These are phyloP conservation scores for Malus domestica DNA, from an alignment of 306 rosid genomes.

Conservation along the genomic window DNA sequence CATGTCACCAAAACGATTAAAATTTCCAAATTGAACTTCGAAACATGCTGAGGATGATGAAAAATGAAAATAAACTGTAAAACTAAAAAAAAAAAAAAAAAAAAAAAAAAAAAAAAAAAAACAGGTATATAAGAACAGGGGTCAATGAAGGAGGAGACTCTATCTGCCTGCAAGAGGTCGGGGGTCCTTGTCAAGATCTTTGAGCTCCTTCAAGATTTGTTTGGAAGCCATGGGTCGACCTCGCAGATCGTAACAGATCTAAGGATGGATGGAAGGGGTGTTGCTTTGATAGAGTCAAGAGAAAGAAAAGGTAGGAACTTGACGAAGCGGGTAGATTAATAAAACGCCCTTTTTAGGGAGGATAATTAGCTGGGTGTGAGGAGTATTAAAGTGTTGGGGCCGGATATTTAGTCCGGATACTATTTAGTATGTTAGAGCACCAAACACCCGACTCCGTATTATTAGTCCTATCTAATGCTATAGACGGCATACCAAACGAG, in stretches of 20 bases:
- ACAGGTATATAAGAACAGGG: too few species aligned
- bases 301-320: background rate
- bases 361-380: too few species aligned
- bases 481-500: too few species aligned
- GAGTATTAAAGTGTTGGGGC: too few species aligned
- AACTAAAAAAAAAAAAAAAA: too few species aligned
- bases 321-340: background rate
- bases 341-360: too few species aligned
- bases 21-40: conserved; percentile 19
- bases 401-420: too few species aligned
- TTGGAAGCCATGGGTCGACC: conserved; percentile 64
- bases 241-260: conserved; percentile 34
- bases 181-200: conserved; percentile 80
- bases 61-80: too few species aligned
- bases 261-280: background rate
- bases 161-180: background rate
- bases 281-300: background rate
- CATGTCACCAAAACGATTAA: background rate
- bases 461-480: too few species aligned
- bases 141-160: too few species aligned
- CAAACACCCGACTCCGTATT: fast-evolving
- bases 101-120: too few species aligned
- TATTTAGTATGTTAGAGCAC: too few species aligned
- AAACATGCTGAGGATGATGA: background rate
- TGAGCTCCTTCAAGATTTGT: conserved; percentile 78